Conservation (phyloP, 2,329 filamentous ascomycete genomes). For the Acarospora socialis region DNA sequence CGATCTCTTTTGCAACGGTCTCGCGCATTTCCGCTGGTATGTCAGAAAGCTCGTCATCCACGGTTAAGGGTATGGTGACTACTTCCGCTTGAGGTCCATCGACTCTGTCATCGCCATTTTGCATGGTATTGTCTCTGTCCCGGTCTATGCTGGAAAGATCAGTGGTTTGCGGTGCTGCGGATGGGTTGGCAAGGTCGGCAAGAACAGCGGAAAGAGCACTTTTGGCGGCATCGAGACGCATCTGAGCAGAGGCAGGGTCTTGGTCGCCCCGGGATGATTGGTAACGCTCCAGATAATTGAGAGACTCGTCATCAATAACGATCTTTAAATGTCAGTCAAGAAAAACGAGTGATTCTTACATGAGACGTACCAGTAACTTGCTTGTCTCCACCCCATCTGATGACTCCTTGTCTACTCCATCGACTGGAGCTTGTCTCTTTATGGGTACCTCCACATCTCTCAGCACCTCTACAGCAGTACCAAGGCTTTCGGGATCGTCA, state of each 20-base stretch:
- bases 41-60: constrained; percentile 87
- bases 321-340: constrained; percentile 26
- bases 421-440: constrained; percentile 51
- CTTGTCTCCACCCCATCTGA: constrained; percentile 46
- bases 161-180: constrained; percentile 31
- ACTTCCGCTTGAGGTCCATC: constrained; percentile 60
- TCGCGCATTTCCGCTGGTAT: constrained; percentile 95
- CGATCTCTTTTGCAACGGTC: constrained; percentile 85
- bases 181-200: constrained; percentile 57
- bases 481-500: constrained; percentile 78
- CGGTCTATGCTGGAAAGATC: constrained; percentile 37
- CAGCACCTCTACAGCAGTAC: constrained; percentile 71
- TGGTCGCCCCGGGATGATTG: constrained; percentile 52
- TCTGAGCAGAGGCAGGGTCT: constrained; percentile 45
- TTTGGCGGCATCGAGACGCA: constrained; percentile 55
- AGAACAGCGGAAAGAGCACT: constrained; percentile 54
- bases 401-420: constrained; percentile 24
- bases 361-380: constrained; percentile 45
- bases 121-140: constrained; percentile 57
- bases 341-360: neutral
- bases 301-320: constrained; percentile 66
- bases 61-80: constrained; percentile 72
- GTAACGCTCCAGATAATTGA: constrained; percentile 75
- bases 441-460: constrained; percentile 68
- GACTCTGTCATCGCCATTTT: constrained; percentile 39